Evolutionary conservation across 768 basidiomycete species (phyloP), one percentile per base, ranked within the genome.

Genomic region (Russula vinacea): DNA sequence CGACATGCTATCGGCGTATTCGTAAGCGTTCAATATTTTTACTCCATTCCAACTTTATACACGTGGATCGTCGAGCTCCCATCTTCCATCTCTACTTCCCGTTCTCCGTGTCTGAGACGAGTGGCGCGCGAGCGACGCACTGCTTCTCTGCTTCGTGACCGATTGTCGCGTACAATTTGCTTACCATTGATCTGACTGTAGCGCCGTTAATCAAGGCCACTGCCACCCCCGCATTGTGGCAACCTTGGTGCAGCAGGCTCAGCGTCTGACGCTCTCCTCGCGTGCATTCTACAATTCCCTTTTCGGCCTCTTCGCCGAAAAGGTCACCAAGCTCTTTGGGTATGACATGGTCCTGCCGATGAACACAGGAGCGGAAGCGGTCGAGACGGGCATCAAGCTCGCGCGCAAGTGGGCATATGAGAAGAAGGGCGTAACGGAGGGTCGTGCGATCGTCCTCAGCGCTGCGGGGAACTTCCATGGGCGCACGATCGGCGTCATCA

Each of bases 361-460:
- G 94, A 99, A 99, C 81, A 98, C 96, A 0, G 96, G 96, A 52
- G 94, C 94, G 0, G 97, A 99, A 73, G 97, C 97, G 9, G 97
- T 98, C 60, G 97, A 99, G 78, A 97, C 95, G 0, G 85, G 88
- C n/a, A 76, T 99, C 74, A 99, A 99, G 81, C 82, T 98, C 19
- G 88, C 97, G 0, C 78, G 97, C 69, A 98, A 98, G 78, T 98
- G 97, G 97, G 96, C 90, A 2, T 98, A 98, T 76, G 81, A 81
- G 78, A 84, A 84, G 77, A 98, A 93, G 79, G 87, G 84, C 47
- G 87, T 92, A 37, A 79, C 84, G 55, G 86, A 87, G 60, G 92
- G 90, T 54, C 81, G 89, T 70, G 97, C 96, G 0, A 84, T 94
- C 71, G 82, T 99, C 10, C 78, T 98, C 50, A 89, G 88, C 64